Percentiles rank a stretch among this genome's conserved stretches.
Conservation (phyloP, 176 grass and related monocot genomes). For the Pontederia paniculata region DNA sequence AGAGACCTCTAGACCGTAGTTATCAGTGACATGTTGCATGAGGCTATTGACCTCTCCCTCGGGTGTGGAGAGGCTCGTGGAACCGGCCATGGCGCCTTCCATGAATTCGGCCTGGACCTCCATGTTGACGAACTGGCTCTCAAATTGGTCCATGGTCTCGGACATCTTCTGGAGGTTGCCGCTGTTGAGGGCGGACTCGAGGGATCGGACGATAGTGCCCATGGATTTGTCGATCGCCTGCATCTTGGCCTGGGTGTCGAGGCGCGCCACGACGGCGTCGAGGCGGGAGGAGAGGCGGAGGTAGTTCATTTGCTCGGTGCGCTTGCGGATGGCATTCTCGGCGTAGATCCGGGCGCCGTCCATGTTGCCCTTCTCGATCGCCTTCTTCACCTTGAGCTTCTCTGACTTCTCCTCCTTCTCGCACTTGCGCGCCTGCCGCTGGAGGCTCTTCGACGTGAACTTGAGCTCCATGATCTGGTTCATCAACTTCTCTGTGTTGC, state of each 20-base stretch:
- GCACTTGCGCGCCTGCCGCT: slow-evolving; percentile 89
- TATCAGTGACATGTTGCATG: slow-evolving; percentile 96
- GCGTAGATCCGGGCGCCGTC: slow-evolving; percentile 78
- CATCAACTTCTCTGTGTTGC: slow-evolving; percentile 82
- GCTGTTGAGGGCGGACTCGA: slow-evolving; percentile 56
- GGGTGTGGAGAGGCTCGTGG: slow-evolving; percentile 84
- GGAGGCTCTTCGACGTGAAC: slow-evolving; percentile 91
- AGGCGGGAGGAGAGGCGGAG: slow-evolving; percentile 87
- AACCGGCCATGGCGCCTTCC: slow-evolving; percentile 91
- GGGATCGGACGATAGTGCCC: slow-evolving; percentile 63
- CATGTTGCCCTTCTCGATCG: slow-evolving; percentile 18
- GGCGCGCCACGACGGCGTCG: slow-evolving; percentile 27
- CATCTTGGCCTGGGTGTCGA: slow-evolving; percentile 99
- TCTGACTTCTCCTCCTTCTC: slow-evolving; percentile 98
- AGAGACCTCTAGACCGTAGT: slow-evolving; percentile 89
- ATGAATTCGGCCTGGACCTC: slow-evolving; percentile 99
- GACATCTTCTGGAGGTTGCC: slow-evolving; percentile 97
- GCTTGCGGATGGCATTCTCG: slow-evolving; percentile 95
- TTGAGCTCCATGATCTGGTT: slow-evolving; percentile 41
- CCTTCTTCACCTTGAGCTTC: slow-evolving; percentile 99
- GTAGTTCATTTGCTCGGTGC: slow-evolving; percentile 97
- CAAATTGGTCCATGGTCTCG: slow-evolving; percentile 91
- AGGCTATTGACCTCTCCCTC: slow-evolving; percentile 94
- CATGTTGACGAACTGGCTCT: slow-evolving; percentile 96
- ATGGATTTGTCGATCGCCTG: slow-evolving; percentile 55